Evolutionary conservation across 352 stramenopile genomes (phyloP), one percentile per base, ranked within the genome.

Genomic region (Globisporangium sylvaticum): DNA sequence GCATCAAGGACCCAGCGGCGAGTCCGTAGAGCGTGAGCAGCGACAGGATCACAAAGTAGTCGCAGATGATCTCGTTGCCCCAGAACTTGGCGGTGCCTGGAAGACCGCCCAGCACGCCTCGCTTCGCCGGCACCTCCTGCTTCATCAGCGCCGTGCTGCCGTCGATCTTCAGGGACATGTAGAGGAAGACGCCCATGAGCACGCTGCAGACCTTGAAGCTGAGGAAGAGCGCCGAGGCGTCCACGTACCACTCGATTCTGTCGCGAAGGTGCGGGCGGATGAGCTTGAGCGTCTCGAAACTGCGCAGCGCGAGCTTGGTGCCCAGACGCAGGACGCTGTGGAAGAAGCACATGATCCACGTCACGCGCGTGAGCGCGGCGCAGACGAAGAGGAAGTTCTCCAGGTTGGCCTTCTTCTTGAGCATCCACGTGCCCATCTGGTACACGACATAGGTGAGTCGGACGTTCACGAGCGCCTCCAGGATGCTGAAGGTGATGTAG

Each of bases 21-120:
- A 5, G 73, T 64, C n/a, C 74, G 59, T 44, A 81, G 69, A 59
- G 82, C 78, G 22, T 73, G 76, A 50, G 87, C 72, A 62, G 84
- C 76, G 58, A 87, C 76, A 31, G 67, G 83, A 22, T 68, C 55
- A 79, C 76, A 82, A 53, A 84, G 83, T 29, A 44, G 44, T 89
- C 79, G 24, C 78, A 79, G 39, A 89, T 76, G 63, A 87, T 82
- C 62, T 89, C 78, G 24, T 66, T 87, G 22, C 67, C 58, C 78
- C 78, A 89, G 54, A 89, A 86, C n/a, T 62, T 65, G 12, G 70
- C 58, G 14, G 85, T 64, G 9, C 73, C 65, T 7, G 76, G 69
- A 2, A 69, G 64, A 0, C 78, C 78, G 9, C 76, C 80, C 25
- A 78, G 80, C 3, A 82, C 75, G 9, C 66, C 71, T 42, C 70